Percentiles rank a stretch among this genome's conserved stretches.
phyloP scores from a whole-genome alignment of 2,329 filamentous ascomycete species.

The Penicillium sp. region DNA sequence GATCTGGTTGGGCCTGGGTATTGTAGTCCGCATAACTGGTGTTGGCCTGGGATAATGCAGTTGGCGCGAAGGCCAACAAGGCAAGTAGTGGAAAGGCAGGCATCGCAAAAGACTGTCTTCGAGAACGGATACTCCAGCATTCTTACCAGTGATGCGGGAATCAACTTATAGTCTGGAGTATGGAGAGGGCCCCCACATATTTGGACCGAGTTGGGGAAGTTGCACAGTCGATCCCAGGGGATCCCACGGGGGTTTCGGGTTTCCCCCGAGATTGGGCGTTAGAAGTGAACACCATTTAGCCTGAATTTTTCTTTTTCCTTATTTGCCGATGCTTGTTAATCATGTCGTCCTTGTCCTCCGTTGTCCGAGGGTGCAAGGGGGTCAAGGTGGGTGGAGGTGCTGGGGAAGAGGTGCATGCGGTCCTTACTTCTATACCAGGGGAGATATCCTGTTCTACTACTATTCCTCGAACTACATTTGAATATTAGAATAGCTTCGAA shows the following conservation, averaged over 20 bases:
- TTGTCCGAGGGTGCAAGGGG: background rate
- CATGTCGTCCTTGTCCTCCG: background rate
- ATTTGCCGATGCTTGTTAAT: background rate
- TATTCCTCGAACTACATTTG: background rate
- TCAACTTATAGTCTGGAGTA: background rate
- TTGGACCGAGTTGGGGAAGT: background rate
- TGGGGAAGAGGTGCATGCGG: background rate
- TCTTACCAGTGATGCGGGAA: background rate
- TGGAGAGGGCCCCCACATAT: background rate
- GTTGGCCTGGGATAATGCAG: constrained; percentile 22
- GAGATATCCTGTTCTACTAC: background rate
- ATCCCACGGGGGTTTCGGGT: constrained; percentile 6
- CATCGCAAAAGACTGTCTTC: constrained; percentile 11
- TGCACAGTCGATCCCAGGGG: constrained; percentile 18
- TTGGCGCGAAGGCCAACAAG: constrained; percentile 19
- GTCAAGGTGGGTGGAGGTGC: background rate
- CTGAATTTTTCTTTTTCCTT: background rate
- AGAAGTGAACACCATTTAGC: background rate
- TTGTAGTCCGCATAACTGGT: constrained; percentile 23
- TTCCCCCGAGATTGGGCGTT: background rate
- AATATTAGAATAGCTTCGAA: background rate
- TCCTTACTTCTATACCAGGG: background rate
- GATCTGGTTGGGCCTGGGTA: constrained; percentile 19
- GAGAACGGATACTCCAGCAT: background rate
- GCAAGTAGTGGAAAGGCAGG: constrained; percentile 12